These are phyloP conservation scores for Pleurotus pulmonarius DNA, from an alignment of 768 basidiomycete genomes.

Conservation along the genomic window DNA sequence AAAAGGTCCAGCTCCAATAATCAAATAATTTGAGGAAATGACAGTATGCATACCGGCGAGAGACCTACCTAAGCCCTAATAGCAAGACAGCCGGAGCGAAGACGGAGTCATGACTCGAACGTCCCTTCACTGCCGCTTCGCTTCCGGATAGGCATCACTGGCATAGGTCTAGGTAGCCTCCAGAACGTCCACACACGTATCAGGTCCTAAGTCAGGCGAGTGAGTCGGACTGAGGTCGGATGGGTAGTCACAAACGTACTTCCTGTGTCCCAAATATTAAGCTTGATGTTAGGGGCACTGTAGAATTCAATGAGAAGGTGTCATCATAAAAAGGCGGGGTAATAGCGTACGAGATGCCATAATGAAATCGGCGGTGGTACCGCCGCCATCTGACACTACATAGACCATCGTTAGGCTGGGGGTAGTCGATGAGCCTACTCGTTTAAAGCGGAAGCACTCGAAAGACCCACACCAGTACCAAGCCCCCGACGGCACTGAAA, in stretches of 20 bases:
- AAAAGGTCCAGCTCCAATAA: too few relatives aligned
- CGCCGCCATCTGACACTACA: constrained; percentile 3
- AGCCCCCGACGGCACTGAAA: background rate
- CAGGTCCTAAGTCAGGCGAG: background rate
- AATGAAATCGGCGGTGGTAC: background rate
- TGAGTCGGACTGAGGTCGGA: too few relatives aligned
- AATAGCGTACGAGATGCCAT: background rate
- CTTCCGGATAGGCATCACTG: background rate
- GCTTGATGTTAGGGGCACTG: background rate
- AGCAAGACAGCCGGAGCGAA: too few relatives aligned
- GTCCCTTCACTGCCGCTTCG: background rate
- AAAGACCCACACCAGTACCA: background rate
- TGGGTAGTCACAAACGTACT: background rate
- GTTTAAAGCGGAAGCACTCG: background rate
- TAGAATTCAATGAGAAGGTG: too few relatives aligned
- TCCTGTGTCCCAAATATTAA: constrained; percentile 2
- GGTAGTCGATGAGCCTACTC: background rate
- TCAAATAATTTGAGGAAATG: too few relatives aligned
- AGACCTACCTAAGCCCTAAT: too few relatives aligned
- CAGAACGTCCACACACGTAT: background rate
- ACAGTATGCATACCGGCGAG: too few relatives aligned
- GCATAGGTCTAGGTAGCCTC: background rate
- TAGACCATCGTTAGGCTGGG: background rate
- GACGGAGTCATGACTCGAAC: background rate
- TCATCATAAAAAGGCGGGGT: background rate